Base-by-base conservation (phyloP, 2,329 filamentous ascomycete genomes). In the Fulvia fulva region DNA sequence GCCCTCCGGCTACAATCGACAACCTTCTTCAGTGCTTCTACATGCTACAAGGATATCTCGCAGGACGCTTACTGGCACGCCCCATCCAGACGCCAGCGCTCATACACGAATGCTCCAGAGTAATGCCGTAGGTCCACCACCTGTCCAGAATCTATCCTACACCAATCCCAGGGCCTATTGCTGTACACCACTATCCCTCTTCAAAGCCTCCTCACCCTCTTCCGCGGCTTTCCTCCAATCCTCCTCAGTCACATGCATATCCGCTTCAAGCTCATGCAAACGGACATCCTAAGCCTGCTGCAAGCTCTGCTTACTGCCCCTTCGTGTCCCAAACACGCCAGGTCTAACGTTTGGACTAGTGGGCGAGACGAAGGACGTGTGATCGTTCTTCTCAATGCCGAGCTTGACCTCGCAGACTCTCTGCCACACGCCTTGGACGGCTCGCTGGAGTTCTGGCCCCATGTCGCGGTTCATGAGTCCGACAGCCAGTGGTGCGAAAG, bases 401-500 rank as follows among this genome's bases (percentile, higher is more conserved):
- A 85, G 70, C 58, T 76, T 77, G 54, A 89, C 84, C 75, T 97
- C 93, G 53, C 94, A 95, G 1, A 97, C 87, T 37, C 92, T 82
- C 65, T 87, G 82, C 61, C 97, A 80, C 23, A 97, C 81, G 0
- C 85, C 82, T 61, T 96, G 86, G 44, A 99, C 80, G 1, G 90
- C 88, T 9, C 84, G 76, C 60, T 95, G 85, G 30, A 97, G 80
- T 63, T 99, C 94, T 1, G 81, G 72, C 11, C 86, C 90, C 65
- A 97, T 81, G 64, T 97, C 93, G 60, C 90, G 89, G 62, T 83
- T 84, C 56, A 99, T 79, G 16, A 99, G 77, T 54, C 95, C 91
- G 0, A 97, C 86, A 3, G 87, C 84, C 16, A 97, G 78, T 2
- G 92, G 91, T 70, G 96, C 96, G 74, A 99, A 97, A 3, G 86